Conservation (phyloP, 805 yeast species). For the Cyberlindnera meyerae region DNA sequence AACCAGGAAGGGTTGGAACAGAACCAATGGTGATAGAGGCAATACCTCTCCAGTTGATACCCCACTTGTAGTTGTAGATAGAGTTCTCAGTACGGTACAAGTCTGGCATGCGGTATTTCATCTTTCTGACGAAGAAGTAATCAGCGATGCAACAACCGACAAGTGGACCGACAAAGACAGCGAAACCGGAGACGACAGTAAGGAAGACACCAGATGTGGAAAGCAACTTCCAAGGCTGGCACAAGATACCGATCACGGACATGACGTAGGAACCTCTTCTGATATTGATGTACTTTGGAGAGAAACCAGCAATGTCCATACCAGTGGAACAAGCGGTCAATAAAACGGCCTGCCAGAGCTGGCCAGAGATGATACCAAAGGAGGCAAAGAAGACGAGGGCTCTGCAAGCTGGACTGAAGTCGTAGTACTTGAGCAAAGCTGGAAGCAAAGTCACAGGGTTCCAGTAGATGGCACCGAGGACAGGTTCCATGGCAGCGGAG, state of each 20-base stretch:
- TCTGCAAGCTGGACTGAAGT: constrained; percentile 24
- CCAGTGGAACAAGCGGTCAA: constrained; percentile 25
- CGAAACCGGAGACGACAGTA: constrained; percentile 24
- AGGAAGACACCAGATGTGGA: constrained; percentile 19
- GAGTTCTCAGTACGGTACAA: constrained; percentile 15
- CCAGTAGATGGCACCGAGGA: constrained; percentile 28
- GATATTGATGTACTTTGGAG: constrained; percentile 28
- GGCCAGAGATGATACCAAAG: constrained; percentile 27
- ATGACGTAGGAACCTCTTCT: constrained; percentile 32
- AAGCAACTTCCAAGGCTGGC: constrained; percentile 35
- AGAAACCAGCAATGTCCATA: constrained; percentile 25
- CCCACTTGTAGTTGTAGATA: constrained; percentile 20
- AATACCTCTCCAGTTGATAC: constrained; percentile 27
- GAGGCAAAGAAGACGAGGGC: constrained; percentile 31
- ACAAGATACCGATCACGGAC: constrained; percentile 29
- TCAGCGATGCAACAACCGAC: constrained; percentile 19
- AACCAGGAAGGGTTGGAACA: constrained; percentile 24
- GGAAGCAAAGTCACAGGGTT: constrained; percentile 25
- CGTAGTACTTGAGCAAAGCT: constrained; percentile 15
- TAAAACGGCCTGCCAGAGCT: constrained; percentile 27
- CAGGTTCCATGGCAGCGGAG: constrained; percentile 27
- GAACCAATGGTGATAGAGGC: constrained; percentile 20
- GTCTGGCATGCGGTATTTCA: constrained; percentile 19
- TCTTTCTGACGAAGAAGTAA: constrained; percentile 17
- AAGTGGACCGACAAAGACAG: constrained; percentile 20